These are phyloP conservation scores for Plasmodium gallinaceum DNA, from an alignment of 169 alveolate genomes.

Conservation along the genomic window DNA sequence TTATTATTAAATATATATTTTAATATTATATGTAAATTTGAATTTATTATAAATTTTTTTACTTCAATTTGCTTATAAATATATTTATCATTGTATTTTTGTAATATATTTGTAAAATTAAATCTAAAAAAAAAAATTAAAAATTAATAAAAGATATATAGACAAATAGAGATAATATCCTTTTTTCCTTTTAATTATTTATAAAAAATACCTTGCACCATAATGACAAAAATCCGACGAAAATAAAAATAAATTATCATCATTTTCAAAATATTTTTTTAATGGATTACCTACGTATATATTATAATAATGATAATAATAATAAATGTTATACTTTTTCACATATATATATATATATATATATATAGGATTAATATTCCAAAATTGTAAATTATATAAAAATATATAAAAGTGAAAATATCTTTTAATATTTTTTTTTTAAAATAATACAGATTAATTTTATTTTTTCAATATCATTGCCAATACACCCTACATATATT, in stretches of 20 bases:
- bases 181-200: no score
- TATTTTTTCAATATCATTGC: conserved; percentile 54
- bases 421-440: not conserved
- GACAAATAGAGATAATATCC: no score
- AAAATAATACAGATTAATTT: conserved; percentile 6
- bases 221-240: conserved; percentile 96
- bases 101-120: conserved; percentile 57
- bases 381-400: not conserved
- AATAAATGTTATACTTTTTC: conserved; percentile 92
- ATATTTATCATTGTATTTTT: conserved; percentile 43
- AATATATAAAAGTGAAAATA: not conserved
- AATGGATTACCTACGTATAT: conserved; percentile 84
- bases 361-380: no score
- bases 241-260: conserved; percentile 87
- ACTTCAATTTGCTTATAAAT: conserved; percentile 61
- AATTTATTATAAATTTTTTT: not conserved
- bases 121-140: conserved; percentile 25
- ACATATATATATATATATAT: conserved; percentile 27
- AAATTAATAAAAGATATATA: no score
- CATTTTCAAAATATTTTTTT: conserved; percentile 87
- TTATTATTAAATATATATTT: not conserved
- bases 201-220: conserved; percentile 88
- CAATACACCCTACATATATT: conserved; percentile 69
- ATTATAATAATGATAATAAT: conserved; percentile 76
- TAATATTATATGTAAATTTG: not conserved